Conservation (phyloP, 192 early-diverging fungal genomes). For the Dimargaris cristalligena region DNA sequence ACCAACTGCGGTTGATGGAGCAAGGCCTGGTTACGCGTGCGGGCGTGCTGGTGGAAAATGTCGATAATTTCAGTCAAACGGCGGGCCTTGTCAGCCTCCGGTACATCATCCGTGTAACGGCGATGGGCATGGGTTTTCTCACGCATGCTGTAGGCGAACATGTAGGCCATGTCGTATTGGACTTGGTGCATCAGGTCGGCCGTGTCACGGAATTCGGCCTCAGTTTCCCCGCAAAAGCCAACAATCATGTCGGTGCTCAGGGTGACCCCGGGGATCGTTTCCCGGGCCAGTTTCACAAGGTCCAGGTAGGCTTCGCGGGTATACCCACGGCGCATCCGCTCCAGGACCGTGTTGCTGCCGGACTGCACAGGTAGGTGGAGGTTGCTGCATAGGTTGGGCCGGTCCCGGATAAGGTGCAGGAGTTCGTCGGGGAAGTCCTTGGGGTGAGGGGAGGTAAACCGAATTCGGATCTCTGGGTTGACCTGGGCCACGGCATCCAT, state of each 20-base stretch:
- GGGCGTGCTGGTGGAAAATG: constrained; percentile 40
- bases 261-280: constrained; percentile 48
- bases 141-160: constrained; percentile 68
- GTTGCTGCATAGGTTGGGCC: constrained; percentile 50
- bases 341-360: constrained; percentile 41
- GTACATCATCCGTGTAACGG: constrained; percentile 44
- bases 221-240: constrained; percentile 65
- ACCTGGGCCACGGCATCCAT: constrained; percentile 45
- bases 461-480: constrained; percentile 58
- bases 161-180: constrained; percentile 55
- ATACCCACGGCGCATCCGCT: constrained; percentile 62
- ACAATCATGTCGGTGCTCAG: constrained; percentile 61
- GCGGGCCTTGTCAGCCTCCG: constrained; percentile 36
- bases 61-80: constrained; percentile 48
- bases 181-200: constrained; percentile 46
- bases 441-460: constrained; percentile 65
- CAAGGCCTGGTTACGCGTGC: constrained; percentile 29
- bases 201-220: constrained; percentile 50
- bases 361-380: constrained; percentile 62
- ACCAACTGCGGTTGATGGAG: constrained; percentile 32
- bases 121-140: constrained; percentile 60
- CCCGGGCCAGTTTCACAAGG: constrained; percentile 44
- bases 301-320: constrained; percentile 49
- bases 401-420: constrained; percentile 44
- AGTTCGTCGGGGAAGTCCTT: constrained; percentile 65